Evolutionary conservation across 2,329 filamentous ascomycete species (phyloP).

Genomic region (Graphilbum ipis-grandicollis): DNA sequence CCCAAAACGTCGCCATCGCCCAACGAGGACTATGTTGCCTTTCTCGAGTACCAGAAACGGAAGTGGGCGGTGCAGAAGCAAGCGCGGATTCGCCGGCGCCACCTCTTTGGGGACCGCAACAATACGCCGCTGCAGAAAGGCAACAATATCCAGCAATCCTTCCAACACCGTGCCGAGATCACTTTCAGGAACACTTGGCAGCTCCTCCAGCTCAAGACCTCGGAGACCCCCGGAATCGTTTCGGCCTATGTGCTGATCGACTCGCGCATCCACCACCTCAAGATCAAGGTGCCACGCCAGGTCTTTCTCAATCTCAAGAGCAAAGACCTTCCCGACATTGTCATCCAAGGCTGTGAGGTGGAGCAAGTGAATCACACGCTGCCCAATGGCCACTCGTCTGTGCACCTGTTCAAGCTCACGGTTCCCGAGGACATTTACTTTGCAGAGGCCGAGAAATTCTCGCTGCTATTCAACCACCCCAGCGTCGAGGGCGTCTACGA

Average conservation of each 20-base stretch:
- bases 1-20: constrained; percentile 73
- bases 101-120: constrained; percentile 80
- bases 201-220: constrained; percentile 69
- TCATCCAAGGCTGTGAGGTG: constrained; percentile 68
- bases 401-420: constrained; percentile 84
- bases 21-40: constrained; percentile 71
- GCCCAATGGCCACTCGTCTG: constrained; percentile 86
- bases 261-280: constrained; percentile 74
- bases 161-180: constrained; percentile 81
- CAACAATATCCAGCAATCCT: constrained; percentile 48
- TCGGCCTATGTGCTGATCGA: constrained; percentile 85
- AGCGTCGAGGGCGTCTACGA: constrained; percentile 97
- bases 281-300: constrained; percentile 74
- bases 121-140: constrained; percentile 29
- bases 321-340: constrained; percentile 74
- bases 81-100: constrained; percentile 65
- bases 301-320: constrained; percentile 85
- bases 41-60: constrained; percentile 87
- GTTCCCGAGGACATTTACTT: constrained; percentile 82
- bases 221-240: constrained; percentile 73
- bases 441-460: constrained; percentile 66
- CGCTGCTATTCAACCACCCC: constrained; percentile 70
- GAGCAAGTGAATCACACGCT: constrained; percentile 89
- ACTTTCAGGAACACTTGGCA: constrained; percentile 93
- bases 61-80: constrained; percentile 98